Evolutionary conservation across 2,329 filamentous ascomycete species (phyloP), one percentile per base, ranked within the genome.

Genomic region (Teratosphaeria zuluensis): DNA sequence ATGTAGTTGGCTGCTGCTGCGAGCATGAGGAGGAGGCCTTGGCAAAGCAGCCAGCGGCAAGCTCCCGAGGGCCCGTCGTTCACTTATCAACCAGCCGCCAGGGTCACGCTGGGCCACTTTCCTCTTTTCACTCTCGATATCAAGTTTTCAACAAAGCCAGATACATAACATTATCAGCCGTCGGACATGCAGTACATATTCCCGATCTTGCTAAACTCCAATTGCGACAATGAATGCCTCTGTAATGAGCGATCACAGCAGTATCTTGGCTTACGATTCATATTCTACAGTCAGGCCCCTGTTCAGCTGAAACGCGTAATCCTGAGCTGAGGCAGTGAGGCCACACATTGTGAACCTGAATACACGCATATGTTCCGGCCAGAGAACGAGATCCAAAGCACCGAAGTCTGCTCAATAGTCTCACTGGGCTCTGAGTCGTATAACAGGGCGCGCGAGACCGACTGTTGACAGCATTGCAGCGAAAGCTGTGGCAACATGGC

Each of bases 301-400:
- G 52, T 21, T 28, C 52, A 53, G 52, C 52, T 53, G 52, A 53
- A 53, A 53, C 52, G 32, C 52, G 52, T 32, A 52, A 28, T 52
- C 51, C 14, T n/a, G 19, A 21, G 52, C 4, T 53, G 52, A 32
- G 52, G 52, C 52, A 16, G n/a, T 12, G 7, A 48, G 42, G 42
- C 42, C 42, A 21, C 42, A 48, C 42, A 19, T 48, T n/a, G n/a
- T 6, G 9, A 21, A 2, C 19, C 8, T 8, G n/a, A 19, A 16
- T 9, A 48, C 42, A 11, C 21, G n/a, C 42, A 48, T 3, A n/a
- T 48, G 42, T 5, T 21, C 42, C 21, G 42, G 42, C 42, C 1
- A 9, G 42, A 21, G n/a, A 19, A 48, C 5, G 16, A 48, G 19
- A 16, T 11, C 3, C 11, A 11, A 42, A 2, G 14, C 35, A 14